Evolutionary conservation across 2,329 filamentous ascomycete species (phyloP).

Genomic region (Aphanoascus verrucosus): DNA sequence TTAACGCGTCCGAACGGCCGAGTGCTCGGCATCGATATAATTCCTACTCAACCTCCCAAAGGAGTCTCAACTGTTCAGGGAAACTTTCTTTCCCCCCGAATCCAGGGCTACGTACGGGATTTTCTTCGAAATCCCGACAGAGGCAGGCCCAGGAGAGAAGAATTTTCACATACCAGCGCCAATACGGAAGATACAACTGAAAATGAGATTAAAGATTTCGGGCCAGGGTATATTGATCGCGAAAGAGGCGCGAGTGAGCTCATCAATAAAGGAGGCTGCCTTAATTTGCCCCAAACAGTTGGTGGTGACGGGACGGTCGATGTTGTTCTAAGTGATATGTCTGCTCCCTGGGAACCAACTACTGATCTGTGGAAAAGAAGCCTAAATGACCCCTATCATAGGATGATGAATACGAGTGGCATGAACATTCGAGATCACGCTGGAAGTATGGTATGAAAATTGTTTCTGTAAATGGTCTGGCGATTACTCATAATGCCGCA

Average conservation of each 20-base stretch:
- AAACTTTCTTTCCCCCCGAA: slow-evolving; percentile 66
- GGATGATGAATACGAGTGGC: slow-evolving; percentile 99
- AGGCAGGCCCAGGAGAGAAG: slow-evolving; percentile 40
- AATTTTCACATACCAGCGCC: background rate
- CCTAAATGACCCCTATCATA: slow-evolving; percentile 89
- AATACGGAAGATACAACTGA: slow-evolving; percentile 10
- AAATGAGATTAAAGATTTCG: slow-evolving; percentile 14
- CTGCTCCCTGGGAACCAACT: slow-evolving; percentile 81
- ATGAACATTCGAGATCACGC: slow-evolving; percentile 77
- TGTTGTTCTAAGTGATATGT: slow-evolving; percentile 98
- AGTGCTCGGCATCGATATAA: slow-evolving; percentile 85
- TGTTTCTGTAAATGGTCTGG: background rate
- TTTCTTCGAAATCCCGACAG: slow-evolving; percentile 58
- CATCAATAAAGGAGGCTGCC: slow-evolving; percentile 25
- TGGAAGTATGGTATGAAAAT: slow-evolving; percentile 72
- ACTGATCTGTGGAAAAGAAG: slow-evolving; percentile 71
- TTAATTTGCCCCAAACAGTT: slow-evolving; percentile 4
- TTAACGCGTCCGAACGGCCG: slow-evolving; percentile 64
- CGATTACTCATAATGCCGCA: slow-evolving; percentile 29
- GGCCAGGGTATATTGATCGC: slow-evolving; percentile 19
- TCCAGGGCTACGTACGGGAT: slow-evolving; percentile 65
- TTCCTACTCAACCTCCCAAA: slow-evolving; percentile 79
- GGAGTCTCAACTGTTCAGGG: slow-evolving; percentile 94
- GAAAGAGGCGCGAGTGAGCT: slow-evolving; percentile 21
- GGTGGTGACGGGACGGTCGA: slow-evolving; percentile 54